Percentiles rank a stretch among this genome's conserved stretches.
phyloP scores from a whole-genome alignment of 1,284 basidiomycete species.

The Caloboletus firmus region DNA sequence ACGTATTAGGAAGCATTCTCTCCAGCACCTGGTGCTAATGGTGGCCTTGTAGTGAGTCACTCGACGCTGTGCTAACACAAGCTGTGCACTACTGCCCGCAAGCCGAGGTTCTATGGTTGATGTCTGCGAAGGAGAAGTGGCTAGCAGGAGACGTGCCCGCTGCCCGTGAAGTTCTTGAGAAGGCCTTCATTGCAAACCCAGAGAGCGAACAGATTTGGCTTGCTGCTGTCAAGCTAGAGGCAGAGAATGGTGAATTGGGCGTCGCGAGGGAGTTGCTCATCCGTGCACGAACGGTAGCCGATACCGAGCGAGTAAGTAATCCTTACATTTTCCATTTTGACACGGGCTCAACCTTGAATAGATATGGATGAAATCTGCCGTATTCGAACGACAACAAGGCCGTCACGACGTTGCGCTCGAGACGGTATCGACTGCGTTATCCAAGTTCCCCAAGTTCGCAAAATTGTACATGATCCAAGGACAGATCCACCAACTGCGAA shows the following conservation, averaged over 20 bases:
- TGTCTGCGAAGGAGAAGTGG: slow-evolving; percentile 97
- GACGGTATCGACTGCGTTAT: slow-evolving; percentile 72
- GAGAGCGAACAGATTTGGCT: slow-evolving; percentile 98
- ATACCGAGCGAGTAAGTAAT: slow-evolving; percentile 78
- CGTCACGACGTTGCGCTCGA: slow-evolving; percentile 72
- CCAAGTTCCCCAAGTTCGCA: slow-evolving; percentile 82
- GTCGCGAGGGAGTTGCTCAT: slow-evolving; percentile 86
- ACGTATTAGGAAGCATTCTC: slow-evolving; percentile 19
- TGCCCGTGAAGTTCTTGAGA: slow-evolving; percentile 83
- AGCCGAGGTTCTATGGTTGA: slow-evolving; percentile 95
- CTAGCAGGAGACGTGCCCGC: slow-evolving; percentile 82
- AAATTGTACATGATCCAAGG: slow-evolving; percentile 98
- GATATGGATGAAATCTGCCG: slow-evolving; percentile 99
- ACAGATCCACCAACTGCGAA: slow-evolving; percentile 74
- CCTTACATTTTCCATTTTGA: neutral
- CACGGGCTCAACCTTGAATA: slow-evolving; percentile 29
- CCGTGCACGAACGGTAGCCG: slow-evolving; percentile 86
- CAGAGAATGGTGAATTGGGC: slow-evolving; percentile 86
- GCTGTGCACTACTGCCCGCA: slow-evolving; percentile 91
- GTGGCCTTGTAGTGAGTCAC: slow-evolving; percentile 55
- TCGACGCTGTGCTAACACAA: slow-evolving; percentile 79
- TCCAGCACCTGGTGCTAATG: neutral
- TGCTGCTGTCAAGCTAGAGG: slow-evolving; percentile 94
- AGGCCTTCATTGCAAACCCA: slow-evolving; percentile 92
- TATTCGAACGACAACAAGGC: slow-evolving; percentile 90